Evolutionary conservation across 2,329 filamentous ascomycete genomes (phyloP), one percentile per base, ranked within the genome.

Genomic region (Nannizzia gypsea): DNA sequence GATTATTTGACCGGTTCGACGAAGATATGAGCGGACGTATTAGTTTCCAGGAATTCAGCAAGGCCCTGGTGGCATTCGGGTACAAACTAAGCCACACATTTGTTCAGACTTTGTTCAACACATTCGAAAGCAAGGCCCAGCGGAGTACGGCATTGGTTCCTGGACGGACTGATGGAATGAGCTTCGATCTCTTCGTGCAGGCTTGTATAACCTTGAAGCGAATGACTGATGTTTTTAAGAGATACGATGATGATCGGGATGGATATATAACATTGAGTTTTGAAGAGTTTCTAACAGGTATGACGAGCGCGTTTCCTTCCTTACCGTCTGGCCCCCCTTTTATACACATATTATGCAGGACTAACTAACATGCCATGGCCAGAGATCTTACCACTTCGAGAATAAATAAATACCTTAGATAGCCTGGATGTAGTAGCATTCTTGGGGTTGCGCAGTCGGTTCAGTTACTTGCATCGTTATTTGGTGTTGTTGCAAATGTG

Each of bases 211-310:
- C 85, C 67, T 79, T 99, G 68, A 96, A 97, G 82, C 83, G 93
- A 67, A 97, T 99, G 92, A 99, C 93, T 62, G 93, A 99, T 73
- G 90, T 96, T 28, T 99, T 99, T 73, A 99, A 99, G 81, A 92
- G 91, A 75, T 99, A 97, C 73, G 93, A 99, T 67, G 89, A 95
- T 68, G 93, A 99, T 73, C 83, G 93, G 46, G 93, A 97, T 74
- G 93, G 93, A 1, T 97, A 91, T 72, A 89, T 91, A 66, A 91
- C 87, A 3, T 74, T 91, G 59, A 89, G 86, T 71, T 91, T 91
- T 68, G 87, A 90, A 76, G 87, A 90, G 68, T 90, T 90, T 71
- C 75, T 90, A 69, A 85, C 84, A 40, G 86, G 76, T 78, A 40
- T 42, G 54, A 36, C 17, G n/a, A 3, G 5, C 6, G 9, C 8